Percentiles rank a stretch among this genome's conserved stretches.
Evolutionary conservation across 192 early-diverging fungal genomes (phyloP).

Genomic region (Phycomyces blakesleeanus): DNA sequence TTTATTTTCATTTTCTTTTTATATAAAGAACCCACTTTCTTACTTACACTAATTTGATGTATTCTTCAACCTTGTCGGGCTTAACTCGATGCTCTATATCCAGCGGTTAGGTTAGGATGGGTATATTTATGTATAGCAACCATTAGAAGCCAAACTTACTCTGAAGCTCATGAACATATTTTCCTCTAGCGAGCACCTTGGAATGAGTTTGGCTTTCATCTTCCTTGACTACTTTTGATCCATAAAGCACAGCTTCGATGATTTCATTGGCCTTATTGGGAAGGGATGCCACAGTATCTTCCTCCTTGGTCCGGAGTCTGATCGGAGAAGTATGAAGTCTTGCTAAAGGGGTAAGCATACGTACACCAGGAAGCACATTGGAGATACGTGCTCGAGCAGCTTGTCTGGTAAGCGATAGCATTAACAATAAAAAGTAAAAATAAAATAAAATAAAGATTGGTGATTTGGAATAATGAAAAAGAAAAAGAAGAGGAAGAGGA

Average conservation of each 20-base stretch:
- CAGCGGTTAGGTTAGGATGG: too few relatives aligned
- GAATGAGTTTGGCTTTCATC: slow-evolving; percentile 64
- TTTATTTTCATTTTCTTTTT: slow-evolving; percentile 11
- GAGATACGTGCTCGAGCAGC: too few relatives aligned
- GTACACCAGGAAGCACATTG: too few relatives aligned
- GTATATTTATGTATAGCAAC: not conserved
- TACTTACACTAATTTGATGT: slow-evolving; percentile 66
- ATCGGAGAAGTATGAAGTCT: not conserved
- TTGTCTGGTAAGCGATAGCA: too few relatives aligned
- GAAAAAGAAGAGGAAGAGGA: too few relatives aligned
- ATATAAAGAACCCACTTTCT: not conserved
- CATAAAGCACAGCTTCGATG: slow-evolving; percentile 66
- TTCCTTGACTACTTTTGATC: slow-evolving; percentile 55
- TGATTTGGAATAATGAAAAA: too few relatives aligned
- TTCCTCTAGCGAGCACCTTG: slow-evolving; percentile 76
- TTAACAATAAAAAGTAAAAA: too few relatives aligned
- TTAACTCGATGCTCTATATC: slow-evolving; percentile 76
- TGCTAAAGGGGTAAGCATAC: not conserved
- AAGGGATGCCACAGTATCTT: slow-evolving; percentile 5
- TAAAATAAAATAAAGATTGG: too few relatives aligned
- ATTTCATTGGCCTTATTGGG: slow-evolving; percentile 34
- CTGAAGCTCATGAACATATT: slow-evolving; percentile 87
- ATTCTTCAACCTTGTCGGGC: slow-evolving; percentile 84
- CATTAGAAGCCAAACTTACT: slow-evolving; percentile 45
- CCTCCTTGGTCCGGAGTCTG: slow-evolving; percentile 2